Evolutionary conservation across 345 rosid genomes (phyloP).

Genomic region (Acer campestre): DNA sequence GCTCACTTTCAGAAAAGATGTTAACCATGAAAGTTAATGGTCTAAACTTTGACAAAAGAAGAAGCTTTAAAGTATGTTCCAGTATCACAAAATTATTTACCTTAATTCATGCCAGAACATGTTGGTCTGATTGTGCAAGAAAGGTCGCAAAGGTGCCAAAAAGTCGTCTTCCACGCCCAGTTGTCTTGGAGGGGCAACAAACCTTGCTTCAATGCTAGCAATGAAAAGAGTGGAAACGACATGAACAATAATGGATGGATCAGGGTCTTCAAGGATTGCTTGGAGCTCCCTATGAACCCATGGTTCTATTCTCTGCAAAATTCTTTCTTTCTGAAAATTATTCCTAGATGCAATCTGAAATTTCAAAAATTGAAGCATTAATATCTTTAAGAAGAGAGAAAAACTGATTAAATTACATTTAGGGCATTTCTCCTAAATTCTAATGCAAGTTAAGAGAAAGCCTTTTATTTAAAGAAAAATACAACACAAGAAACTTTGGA

Average conservation of each 20-base stretch:
- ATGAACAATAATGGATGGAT: constrained; percentile 70
- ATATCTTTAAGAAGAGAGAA: too few relatives aligned
- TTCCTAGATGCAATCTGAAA: constrained; percentile 33
- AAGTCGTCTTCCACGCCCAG: constrained; percentile 26
- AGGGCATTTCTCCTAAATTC: neutral
- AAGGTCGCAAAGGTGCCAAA: constrained; percentile 46
- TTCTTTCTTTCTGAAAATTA: constrained; percentile 37
- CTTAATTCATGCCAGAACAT: constrained; percentile 82
- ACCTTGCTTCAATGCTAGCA: constrained; percentile 43
- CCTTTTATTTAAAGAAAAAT: neutral
- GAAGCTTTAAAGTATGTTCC: neutral
- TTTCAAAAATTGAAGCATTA: neutral
- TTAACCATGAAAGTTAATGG: too few relatives aligned
- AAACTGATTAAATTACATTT: too few relatives aligned
- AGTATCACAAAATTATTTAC: constrained; percentile 23
- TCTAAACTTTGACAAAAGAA: too few relatives aligned
- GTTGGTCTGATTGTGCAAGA: constrained; percentile 41
- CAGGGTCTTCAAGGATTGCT: constrained; percentile 68
- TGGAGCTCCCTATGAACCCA: constrained; percentile 78
- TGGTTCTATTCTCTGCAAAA: constrained; percentile 53
- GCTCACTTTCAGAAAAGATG: too few relatives aligned
- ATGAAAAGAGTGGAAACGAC: constrained; percentile 58
- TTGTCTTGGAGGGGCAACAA: constrained; percentile 24
- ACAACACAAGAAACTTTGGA: neutral
- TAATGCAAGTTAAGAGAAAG: neutral